These are phyloP conservation scores for Fusarium sp. DNA, from an alignment of 2,329 filamentous ascomycete species.

Conservation along the genomic window DNA sequence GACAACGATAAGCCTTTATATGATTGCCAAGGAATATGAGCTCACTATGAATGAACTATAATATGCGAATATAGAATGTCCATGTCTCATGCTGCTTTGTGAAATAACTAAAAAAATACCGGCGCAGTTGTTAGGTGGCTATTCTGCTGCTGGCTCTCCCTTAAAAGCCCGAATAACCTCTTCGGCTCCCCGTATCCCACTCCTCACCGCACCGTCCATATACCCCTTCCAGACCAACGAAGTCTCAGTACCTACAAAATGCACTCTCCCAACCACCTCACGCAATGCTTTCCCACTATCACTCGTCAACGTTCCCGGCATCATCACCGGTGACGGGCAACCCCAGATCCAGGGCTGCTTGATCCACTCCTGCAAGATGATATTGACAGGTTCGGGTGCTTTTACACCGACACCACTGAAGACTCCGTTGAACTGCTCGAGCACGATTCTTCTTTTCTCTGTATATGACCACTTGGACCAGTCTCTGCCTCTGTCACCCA, in stretches of 20 bases:
- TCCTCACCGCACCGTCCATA: constrained; percentile 38
- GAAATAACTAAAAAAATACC: neutral
- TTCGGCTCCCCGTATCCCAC: constrained; percentile 29
- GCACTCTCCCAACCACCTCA: constrained; percentile 37
- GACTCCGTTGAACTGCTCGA: constrained; percentile 12
- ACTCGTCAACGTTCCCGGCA: constrained; percentile 11
- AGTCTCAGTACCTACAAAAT: constrained; percentile 41
- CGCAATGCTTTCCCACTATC: constrained; percentile 42
- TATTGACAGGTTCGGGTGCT: constrained; percentile 23
- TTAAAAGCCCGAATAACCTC: constrained; percentile 26
- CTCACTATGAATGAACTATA: neutral
- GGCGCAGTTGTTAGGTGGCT: neutral
- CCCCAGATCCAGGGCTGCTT: constrained; percentile 31
- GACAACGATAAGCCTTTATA: neutral
- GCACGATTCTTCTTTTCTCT: constrained; percentile 1
- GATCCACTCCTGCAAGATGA: constrained; percentile 30
- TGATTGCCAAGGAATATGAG: neutral
- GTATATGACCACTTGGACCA: constrained; percentile 20
- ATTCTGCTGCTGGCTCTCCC: neutral
- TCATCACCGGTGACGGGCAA: constrained; percentile 30
- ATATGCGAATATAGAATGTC: neutral
- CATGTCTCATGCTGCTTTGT: no score
- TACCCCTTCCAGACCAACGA: constrained; percentile 41
- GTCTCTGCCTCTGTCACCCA: constrained; percentile 41
- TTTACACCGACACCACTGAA: constrained; percentile 13